Base-by-base conservation (phyloP, 768 basidiomycete genomes). In the Podaxis rugospora region DNA sequence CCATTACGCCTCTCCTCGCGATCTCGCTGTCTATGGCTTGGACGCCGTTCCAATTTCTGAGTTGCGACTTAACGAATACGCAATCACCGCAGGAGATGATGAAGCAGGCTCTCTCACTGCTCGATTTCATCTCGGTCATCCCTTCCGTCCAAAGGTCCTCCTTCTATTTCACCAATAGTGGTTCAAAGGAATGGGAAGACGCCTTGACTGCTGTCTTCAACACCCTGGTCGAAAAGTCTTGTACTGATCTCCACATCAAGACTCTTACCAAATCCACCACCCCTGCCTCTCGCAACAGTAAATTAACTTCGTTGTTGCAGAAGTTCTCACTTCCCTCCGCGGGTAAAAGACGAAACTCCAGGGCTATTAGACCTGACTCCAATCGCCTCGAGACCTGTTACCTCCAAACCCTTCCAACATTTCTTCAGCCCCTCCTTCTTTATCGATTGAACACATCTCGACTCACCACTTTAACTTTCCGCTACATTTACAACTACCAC, bases 61-160 rank as follows among this genome's bases (percentile, higher is more conserved):
- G 25, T 23, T 62, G 61, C 49, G 61, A 62, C 50, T 62, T 62
- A 55, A 62, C 61, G 5, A 62, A 57, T 36, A 52, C 23, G 14
- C 49, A 56, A 21, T 47, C 49, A 16, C 49, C 21, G 1, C 14
- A n/a, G 5, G 32, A 44, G 44, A 28, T 62, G 42, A 25, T 39
- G 14, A 47, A 39, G n/a, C 40, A 62, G 39, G 39, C 61, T 3
- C 14, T 10, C 23, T 57, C 56, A 11, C 28, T 62, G 36, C 37
- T 35, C 18, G 52, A 62, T 7, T 57, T 57, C 39, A n/a, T 62
- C 37, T 57, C 55, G 5, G 4, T 42, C 9, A 32, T 62, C 7
- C 11, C 37, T 3, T 52, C 55, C 1, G 49, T 62, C 18, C 25
- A 57, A 21, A 51, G 27, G 4, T 18, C 51, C 32, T 40, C 47